These are phyloP conservation scores for Coix lacrymajobi DNA, from an alignment of 176 grass and related monocot genomes.

Conservation along the genomic window DNA sequence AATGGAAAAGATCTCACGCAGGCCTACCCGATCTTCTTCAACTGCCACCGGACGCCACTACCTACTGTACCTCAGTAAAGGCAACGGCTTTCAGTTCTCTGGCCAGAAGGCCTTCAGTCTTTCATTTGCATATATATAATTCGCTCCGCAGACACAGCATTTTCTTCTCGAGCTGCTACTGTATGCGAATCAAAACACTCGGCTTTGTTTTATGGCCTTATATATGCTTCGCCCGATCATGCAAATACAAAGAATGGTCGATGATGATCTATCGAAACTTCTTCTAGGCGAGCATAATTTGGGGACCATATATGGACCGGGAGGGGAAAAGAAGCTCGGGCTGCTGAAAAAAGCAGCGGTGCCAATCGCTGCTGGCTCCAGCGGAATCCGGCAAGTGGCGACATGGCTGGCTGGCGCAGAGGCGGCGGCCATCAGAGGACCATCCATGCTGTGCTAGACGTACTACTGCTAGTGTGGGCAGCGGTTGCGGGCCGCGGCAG, in stretches of 20 bases:
- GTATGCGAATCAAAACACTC: not conserved
- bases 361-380: not conserved
- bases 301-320: not conserved
- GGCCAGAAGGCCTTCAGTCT: not conserved
- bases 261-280: not conserved
- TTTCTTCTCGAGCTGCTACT: not conserved
- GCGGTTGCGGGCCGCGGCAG: not conserved
- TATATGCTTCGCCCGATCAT: not conserved
- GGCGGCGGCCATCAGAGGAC: not conserved
- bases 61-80: not conserved
- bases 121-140: not conserved
- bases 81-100: not conserved
- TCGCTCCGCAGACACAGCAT: not conserved
- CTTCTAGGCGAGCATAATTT: not conserved
- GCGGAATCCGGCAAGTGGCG: conserved; percentile 3
- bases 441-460: not conserved
- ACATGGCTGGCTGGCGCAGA: not conserved
- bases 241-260: not conserved
- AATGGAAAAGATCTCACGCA: not conserved
- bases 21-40: not conserved
- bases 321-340: not conserved
- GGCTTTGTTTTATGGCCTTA: not conserved
- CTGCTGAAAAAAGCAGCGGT: conserved; percentile 25
- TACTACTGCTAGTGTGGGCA: not conserved
- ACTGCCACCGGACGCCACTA: not conserved